These are phyloP conservation scores for Geotrichum fermentans DNA, from an alignment of 1,139 yeast species.

Conservation along the genomic window DNA sequence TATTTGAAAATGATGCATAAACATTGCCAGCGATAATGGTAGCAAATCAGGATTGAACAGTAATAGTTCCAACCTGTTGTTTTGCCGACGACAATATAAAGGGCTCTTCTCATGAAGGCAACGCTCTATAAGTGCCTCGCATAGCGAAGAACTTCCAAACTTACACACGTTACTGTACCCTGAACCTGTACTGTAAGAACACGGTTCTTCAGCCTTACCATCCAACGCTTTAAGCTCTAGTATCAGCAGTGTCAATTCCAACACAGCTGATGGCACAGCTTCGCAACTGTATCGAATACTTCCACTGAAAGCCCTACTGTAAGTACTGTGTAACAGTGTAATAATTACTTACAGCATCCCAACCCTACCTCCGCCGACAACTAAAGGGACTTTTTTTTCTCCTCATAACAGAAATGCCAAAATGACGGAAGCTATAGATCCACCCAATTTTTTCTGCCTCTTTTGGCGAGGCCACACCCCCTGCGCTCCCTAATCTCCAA, in stretches of 20 bases:
- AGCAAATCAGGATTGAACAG: not conserved
- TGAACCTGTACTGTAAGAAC: too few species aligned
- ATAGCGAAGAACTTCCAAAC: too few species aligned
- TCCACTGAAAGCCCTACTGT: not conserved
- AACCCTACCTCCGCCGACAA: not conserved
- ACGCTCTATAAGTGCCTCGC: conserved; percentile 4
- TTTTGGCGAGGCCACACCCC: too few species aligned
- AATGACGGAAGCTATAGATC: too few species aligned
- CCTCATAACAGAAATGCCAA: too few species aligned
- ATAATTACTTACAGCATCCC: not conserved
- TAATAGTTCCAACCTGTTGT: not conserved
- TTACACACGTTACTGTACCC: too few species aligned
- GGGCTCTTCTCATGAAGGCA: not conserved
- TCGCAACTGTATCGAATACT: not conserved
- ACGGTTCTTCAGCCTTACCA: too few species aligned
- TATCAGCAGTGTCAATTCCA: not conserved
- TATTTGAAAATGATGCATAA: too few species aligned
- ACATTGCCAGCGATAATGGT: conserved; percentile 1
- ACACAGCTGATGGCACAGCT: not conserved
- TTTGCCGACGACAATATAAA: not conserved
- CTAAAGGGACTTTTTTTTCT: too few species aligned
- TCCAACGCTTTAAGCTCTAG: not conserved
- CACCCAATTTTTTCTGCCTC: too few species aligned
- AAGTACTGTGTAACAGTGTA: too few species aligned
- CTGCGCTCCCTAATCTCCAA: too few species aligned